A percentile compares a stretch with the other conserved stretches of the same genome.
phyloP scores from a whole-genome alignment of 768 basidiomycete species.

The Clitopilus passeckerianus region DNA sequence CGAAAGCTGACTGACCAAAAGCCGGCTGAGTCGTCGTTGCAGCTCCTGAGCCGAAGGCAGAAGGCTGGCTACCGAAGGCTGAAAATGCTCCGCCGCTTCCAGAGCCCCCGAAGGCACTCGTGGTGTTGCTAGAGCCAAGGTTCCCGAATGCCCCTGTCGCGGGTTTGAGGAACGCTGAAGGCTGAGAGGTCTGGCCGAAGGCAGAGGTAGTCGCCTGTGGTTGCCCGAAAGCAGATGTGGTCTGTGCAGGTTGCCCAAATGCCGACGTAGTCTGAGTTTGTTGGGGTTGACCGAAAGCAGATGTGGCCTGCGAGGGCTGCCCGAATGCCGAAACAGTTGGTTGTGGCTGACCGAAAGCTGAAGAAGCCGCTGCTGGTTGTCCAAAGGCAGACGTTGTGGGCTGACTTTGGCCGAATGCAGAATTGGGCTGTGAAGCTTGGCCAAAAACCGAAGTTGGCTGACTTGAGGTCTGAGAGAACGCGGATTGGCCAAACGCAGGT shows the following conservation, averaged over 20 bases:
- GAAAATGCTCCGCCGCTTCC: conserved; percentile 40
- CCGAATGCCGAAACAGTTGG: conserved; percentile 8
- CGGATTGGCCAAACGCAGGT: conserved; percentile 21
- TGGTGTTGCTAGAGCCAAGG: conserved; percentile 20
- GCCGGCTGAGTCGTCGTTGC: conserved; percentile 19
- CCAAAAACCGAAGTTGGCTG: conserved; percentile 24
- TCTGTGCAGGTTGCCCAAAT: conserved; percentile 20
- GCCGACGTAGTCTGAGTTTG: conserved; percentile 24
- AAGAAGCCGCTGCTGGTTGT: conserved; percentile 19
- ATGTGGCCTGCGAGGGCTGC: conserved; percentile 15
- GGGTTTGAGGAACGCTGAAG: conserved; percentile 41
- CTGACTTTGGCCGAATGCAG: conserved; percentile 29
- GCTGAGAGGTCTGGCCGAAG: conserved; percentile 21
- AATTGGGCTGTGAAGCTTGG: conserved; percentile 8
- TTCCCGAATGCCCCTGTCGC: conserved; percentile 49
- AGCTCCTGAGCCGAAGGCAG: conserved; percentile 33
- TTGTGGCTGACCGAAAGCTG: conserved; percentile 27
- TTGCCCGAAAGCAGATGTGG: conserved; percentile 23
- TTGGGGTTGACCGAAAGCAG: conserved; percentile 24
- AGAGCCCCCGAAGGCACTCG: conserved; percentile 22
- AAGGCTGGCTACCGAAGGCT: conserved; percentile 43
- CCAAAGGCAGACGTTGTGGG: conserved; percentile 26
- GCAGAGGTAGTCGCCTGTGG: conserved; percentile 25
- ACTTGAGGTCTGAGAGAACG: conserved; percentile 26
- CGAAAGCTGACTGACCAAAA: conserved; percentile 26